phyloP scores from a whole-genome alignment of 176 grass and related monocot genomes.

The Oryza longistaminata region DNA sequence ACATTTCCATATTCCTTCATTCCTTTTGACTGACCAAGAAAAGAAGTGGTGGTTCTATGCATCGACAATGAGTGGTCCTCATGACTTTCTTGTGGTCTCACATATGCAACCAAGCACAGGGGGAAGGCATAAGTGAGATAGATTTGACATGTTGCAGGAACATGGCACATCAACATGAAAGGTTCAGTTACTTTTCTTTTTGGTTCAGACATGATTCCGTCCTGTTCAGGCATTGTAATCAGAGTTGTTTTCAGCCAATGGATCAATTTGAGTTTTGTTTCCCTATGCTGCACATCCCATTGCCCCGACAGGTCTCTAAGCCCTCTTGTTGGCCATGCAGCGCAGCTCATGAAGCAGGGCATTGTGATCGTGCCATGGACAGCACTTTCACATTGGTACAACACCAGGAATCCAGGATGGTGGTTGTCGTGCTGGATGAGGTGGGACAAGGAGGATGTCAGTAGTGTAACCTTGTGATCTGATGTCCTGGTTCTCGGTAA shows the following conservation, averaged over 20 bases:
- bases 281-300: neutral
- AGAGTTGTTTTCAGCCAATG: neutral
- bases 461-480: neutral
- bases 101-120: neutral
- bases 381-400: neutral
- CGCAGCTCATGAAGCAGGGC: neutral
- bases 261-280: neutral
- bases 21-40: neutral
- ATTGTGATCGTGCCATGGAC: neutral
- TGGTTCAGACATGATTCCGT: neutral
- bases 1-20: neutral
- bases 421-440: neutral
- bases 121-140: neutral
- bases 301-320: neutral
- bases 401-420: neutral
- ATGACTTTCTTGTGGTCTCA: neutral
- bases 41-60: neutral
- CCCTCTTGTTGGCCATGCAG: neutral
- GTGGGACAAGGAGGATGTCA: neutral
- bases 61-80: neutral
- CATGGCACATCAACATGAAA: neutral
- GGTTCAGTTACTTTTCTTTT: neutral
- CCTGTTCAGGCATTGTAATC: neutral
- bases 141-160: neutral
- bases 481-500: neutral